Base-by-base conservation (phyloP, 352 stramenopile species). In the Phytopythium oedochilum region DNA sequence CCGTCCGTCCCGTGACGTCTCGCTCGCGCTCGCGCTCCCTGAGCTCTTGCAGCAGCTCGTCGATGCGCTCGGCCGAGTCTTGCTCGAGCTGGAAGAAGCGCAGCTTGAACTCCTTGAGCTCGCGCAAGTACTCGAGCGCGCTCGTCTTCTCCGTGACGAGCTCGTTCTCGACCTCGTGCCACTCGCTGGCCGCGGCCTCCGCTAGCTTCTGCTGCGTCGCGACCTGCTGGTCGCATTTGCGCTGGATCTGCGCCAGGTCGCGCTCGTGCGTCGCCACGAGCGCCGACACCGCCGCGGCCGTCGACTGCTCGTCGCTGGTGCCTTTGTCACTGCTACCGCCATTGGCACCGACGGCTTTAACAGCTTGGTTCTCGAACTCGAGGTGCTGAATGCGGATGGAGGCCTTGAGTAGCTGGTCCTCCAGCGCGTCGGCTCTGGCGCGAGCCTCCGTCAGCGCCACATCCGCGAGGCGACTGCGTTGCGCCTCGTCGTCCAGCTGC, bases 101-200 rank as follows among this genome's bases (percentile, higher is more conserved):
- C 46, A 83, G 23, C 48, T 90, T 90, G 54, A 88, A 83, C 35
- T 88, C 75, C 57, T 85, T 88, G n/a, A 90, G 67, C 39, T 90
- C 80, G 50, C 78, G 73, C 32, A 88, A 58, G 10, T 64, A 70
- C 22, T 60, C 53, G 4, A 90, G 57, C 39, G 84, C 73, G 52
- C 85, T 70, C 1, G 69, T 71, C 56, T 86, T 83, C 63, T 89
- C 78, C 2, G 55, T 63, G 22, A 65, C 68, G 2, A 91, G 58
- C 49, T 82, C 67, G 20, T 75, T 67, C 58, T 89, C 78, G 45
- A 88, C 67, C 17, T 88, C 77, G 55, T 91, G 75, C 81, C 81
- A 91, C 49, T 91, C 78, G 40, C 81, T 63, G 7, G 75, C 71
- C 3, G 81, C 78, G 59, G 83, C 64, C 5, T 86, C 58, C 5